Percentiles rank a stretch among this genome's conserved stretches.
Evolutionary conservation across 371 early-diverging fungal genomes (phyloP).

Genomic region (Mucor piriformis): DNA sequence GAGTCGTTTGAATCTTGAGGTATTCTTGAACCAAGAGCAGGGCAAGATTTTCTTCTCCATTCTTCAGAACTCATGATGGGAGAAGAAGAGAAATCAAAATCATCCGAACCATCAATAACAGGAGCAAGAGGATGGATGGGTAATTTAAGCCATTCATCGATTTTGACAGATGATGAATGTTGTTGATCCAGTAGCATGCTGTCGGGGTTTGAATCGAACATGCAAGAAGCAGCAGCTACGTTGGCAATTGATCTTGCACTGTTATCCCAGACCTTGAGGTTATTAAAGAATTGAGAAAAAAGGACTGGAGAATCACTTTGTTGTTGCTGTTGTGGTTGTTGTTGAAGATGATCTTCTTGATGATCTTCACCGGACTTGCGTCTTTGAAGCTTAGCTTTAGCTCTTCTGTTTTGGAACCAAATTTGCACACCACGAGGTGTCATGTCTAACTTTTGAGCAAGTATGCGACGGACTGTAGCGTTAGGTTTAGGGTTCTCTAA

Average conservation of each 20-base stretch:
- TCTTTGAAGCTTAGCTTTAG: slow-evolving; percentile 62
- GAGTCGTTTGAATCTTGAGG: background rate
- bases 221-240: slow-evolving; percentile 24
- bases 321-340: background rate
- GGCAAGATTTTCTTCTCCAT: slow-evolving; percentile 33
- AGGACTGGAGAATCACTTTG: slow-evolving; percentile 11
- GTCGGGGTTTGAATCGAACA: slow-evolving; percentile 10
- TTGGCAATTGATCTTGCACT: slow-evolving; percentile 15
- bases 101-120: slow-evolving; percentile 12
- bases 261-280: slow-evolving; percentile 19
- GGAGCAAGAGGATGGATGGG: slow-evolving; percentile 28
- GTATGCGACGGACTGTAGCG: slow-evolving; percentile 67
- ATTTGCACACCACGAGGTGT: slow-evolving; percentile 83
- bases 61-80: slow-evolving; percentile 13
- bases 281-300: slow-evolving; percentile 24
- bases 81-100: background rate
- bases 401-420: slow-evolving; percentile 94
- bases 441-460: slow-evolving; percentile 77
- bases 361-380: slow-evolving; percentile 18
- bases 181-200: slow-evolving; percentile 1
- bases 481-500: slow-evolving; percentile 68
- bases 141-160: slow-evolving; percentile 18
- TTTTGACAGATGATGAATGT: slow-evolving; percentile 7
- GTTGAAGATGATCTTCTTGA: slow-evolving; percentile 9
- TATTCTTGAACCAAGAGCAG: slow-evolving; percentile 10